These are phyloP conservation scores for Podospora pseudopauciseta DNA, from an alignment of 495 filamentous ascomycete species.

Conservation along the genomic window DNA sequence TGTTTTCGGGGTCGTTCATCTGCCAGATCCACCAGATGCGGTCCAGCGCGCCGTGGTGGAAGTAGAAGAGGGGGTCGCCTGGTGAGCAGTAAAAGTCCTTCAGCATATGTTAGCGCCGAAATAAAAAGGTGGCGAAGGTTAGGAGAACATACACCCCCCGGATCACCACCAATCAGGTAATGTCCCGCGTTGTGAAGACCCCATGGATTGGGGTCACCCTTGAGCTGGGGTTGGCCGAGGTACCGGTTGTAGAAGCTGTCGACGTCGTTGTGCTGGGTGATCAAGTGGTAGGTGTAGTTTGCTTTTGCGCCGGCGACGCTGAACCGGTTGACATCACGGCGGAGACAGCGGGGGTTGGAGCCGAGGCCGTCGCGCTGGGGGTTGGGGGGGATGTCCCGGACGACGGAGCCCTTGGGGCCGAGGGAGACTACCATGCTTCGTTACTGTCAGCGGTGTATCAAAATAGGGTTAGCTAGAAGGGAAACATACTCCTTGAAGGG, in stretches of 20 bases:
- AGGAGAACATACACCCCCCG: slow-evolving; percentile 30
- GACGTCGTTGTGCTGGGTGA: slow-evolving; percentile 39
- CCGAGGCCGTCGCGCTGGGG: slow-evolving; percentile 26
- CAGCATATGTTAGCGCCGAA: too few species aligned
- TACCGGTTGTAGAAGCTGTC: slow-evolving; percentile 50
- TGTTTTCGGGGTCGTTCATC: slow-evolving; percentile 35
- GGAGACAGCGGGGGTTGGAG: slow-evolving; percentile 60
- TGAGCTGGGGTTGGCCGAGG: slow-evolving; percentile 46
- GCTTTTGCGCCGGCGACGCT: slow-evolving; percentile 40
- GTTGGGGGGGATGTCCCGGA: slow-evolving; percentile 15
- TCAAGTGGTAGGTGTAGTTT: slow-evolving; percentile 36
- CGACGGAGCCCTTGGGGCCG: slow-evolving; percentile 41
- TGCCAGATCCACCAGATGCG: slow-evolving; percentile 71
- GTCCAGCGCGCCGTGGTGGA: slow-evolving; percentile 68
- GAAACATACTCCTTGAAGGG: slow-evolving; percentile 42
- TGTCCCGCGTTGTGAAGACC: slow-evolving; percentile 63
- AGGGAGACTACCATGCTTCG: slow-evolving; percentile 49
- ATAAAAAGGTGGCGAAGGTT: too few species aligned
- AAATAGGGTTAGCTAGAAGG: neutral
- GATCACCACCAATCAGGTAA: slow-evolving; percentile 57
- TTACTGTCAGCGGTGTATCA: neutral
- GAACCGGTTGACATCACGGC: slow-evolving; percentile 50
- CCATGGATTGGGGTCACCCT: slow-evolving; percentile 33
- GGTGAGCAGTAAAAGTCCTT: slow-evolving; percentile 57
- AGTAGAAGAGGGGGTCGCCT: slow-evolving; percentile 64